Evolutionary conservation across 2,329 filamentous ascomycete genomes (phyloP), one percentile per base, ranked within the genome.

Genomic region (Aspergillus jensenii): DNA sequence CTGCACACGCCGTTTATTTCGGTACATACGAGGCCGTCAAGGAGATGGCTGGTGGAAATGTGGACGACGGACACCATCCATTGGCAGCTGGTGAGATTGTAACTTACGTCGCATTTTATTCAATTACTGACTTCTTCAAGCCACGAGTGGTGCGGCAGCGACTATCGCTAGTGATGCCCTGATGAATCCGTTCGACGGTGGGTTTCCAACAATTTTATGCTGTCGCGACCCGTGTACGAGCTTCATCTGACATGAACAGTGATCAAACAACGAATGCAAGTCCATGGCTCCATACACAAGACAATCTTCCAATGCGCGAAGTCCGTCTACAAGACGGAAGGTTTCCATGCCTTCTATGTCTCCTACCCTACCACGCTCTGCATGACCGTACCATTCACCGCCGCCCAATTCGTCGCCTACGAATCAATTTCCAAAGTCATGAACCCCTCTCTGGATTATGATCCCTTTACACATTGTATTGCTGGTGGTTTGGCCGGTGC

Each of bases 121-220:
- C 21, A 57, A 52, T 60, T 56, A 65, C 77, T 82, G 66, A 81
- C 70, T 44, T 60, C 55, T 49, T 58, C 58, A 72, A 96, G 95
- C 91, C 61, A 89, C 91, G 62, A 96, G 92, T 72, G 95, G 95
- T 77, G 93, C 95, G 60, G 90, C 90, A 68, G 95, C 95, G 64
- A 98, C 95, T 7, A 97, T 98, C 74, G 91, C 93, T 37, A 97
- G 93, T 74, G 95, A 99, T 81, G 95, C 95, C 55, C 86, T 99
- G 65, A 99, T 99, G 95, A 99, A 98, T 73, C 95, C 95, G 21
- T 99, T 99, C 74, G 95, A 99, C 79, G 92, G 92, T 96, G 84
- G 69, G 85, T 72, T 33, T 9, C 19, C 44, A 25, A 25, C 47
- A 25, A 59, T 21, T 27, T 19, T 11, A 9, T 11, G 19, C 44